phyloP scores from a whole-genome alignment of 306 rosid genomes.

The Neltuma alba region DNA sequence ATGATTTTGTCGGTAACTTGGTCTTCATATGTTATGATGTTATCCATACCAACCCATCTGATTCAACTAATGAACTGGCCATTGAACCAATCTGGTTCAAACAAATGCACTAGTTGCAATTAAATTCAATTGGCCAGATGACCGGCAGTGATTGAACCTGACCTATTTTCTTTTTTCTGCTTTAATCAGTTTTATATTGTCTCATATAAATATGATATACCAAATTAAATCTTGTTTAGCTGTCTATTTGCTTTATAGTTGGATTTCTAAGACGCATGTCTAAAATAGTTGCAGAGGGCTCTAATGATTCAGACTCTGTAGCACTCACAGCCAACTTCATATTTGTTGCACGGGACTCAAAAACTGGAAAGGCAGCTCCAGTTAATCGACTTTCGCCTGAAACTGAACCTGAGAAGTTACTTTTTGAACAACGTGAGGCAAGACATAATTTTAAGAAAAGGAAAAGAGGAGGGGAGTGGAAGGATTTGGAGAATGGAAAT shows the following conservation, averaged over 20 bases:
- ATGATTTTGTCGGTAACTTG: neutral
- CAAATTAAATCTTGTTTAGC: neutral
- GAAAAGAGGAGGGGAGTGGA: constrained; percentile 54
- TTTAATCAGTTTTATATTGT: neutral
- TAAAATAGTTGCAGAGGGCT: constrained; percentile 39
- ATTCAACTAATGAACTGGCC: neutral
- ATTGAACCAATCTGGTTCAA: neutral
- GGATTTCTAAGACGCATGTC: neutral
- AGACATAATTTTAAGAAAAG: constrained; percentile 66
- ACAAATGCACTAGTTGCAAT: neutral
- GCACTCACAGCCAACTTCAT: constrained; percentile 92
- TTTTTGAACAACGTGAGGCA: constrained; percentile 75
- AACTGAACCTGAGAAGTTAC: constrained; percentile 66
- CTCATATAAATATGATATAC: neutral
- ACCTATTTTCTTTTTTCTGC: neutral
- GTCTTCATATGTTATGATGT: neutral
- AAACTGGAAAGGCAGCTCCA: constrained; percentile 85
- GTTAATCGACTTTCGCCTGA: constrained; percentile 81
- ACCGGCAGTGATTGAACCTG: neutral
- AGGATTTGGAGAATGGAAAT: constrained; percentile 50
- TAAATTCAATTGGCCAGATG: neutral
- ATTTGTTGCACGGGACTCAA: constrained; percentile 93
- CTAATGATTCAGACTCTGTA: constrained; percentile 48
- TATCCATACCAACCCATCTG: neutral
- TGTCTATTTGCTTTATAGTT: neutral